Percentiles rank a stretch among this genome's conserved stretches.
phyloP scores from a whole-genome alignment of 768 basidiomycete species.

The Lactarius indigo region DNA sequence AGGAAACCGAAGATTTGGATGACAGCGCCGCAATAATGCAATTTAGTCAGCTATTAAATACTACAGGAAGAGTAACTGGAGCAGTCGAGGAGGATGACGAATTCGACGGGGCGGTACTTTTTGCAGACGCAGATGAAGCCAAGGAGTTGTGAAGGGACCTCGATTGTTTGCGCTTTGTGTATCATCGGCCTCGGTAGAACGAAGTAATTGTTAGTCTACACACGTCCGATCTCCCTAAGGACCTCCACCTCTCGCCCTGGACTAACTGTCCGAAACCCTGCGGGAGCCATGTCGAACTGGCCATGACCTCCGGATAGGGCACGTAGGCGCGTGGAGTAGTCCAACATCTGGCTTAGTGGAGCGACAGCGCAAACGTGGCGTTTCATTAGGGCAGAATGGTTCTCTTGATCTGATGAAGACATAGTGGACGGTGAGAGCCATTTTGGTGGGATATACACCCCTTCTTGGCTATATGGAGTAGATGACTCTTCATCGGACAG shows the following conservation, averaged over 20 bases:
- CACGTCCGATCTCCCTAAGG: constrained; percentile 72
- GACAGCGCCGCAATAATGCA: constrained; percentile 59
- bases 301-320: constrained; percentile 83
- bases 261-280: constrained; percentile 71
- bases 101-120: constrained; percentile 66
- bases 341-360: constrained; percentile 77
- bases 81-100: constrained; percentile 74
- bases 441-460: constrained; percentile 70
- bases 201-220: constrained; percentile 35
- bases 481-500: constrained; percentile 37
- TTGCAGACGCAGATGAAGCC: constrained; percentile 80
- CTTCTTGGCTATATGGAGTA: constrained; percentile 51
- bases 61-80: constrained; percentile 52
- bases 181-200: not conserved
- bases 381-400: constrained; percentile 39
- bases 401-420: constrained; percentile 30
- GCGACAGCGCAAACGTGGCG: constrained; percentile 69
- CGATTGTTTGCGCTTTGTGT: constrained; percentile 19
- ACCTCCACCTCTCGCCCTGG: constrained; percentile 65
- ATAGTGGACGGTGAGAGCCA: constrained; percentile 68
- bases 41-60: constrained; percentile 70
- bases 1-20: constrained; percentile 34
- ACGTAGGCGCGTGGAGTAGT: constrained; percentile 74
- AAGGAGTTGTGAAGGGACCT: constrained; percentile 44
- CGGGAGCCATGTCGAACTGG: constrained; percentile 70